Evolutionary conservation across 2,329 filamentous ascomycete species (phyloP).

Genomic region (Huntiella moniliformis): DNA sequence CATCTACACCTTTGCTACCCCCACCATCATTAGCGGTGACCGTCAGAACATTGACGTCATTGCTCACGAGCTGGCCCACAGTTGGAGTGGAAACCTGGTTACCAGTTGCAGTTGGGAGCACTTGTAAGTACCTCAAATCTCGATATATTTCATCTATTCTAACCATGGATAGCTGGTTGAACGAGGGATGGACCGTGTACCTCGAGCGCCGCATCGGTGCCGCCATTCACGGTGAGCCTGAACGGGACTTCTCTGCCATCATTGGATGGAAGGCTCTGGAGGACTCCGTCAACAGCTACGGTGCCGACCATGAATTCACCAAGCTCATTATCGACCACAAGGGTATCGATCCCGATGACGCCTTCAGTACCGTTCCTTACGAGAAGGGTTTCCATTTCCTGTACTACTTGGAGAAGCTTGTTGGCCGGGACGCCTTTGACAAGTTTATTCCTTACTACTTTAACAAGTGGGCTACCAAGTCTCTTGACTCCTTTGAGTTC

Average conservation of each 20-base stretch:
- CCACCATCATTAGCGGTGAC: conserved; percentile 80
- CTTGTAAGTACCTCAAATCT: conserved; percentile 30
- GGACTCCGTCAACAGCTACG: conserved; percentile 62
- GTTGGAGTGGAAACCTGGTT: conserved; percentile 80
- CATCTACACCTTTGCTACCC: conserved; percentile 86
- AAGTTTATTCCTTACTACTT: conserved; percentile 95
- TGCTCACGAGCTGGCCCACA: conserved; percentile 60
- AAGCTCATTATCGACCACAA: conserved; percentile 76
- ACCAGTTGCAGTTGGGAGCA: conserved; percentile 68
- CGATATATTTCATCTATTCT: not conserved
- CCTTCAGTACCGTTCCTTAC: conserved; percentile 82
- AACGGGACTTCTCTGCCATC: conserved; percentile 86
- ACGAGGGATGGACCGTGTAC: conserved; percentile 85
- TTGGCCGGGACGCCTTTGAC: conserved; percentile 78
- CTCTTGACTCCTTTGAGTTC: conserved; percentile 87
- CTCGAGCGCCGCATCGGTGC: conserved; percentile 71
- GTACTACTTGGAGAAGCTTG: conserved; percentile 70
- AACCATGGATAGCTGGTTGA: conserved; percentile 34
- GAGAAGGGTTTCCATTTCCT: conserved; percentile 95
- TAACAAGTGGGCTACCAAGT: conserved; percentile 63
- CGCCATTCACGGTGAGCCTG: conserved; percentile 59
- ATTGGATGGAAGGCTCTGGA: conserved; percentile 85
- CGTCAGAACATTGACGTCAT: conserved; percentile 90
- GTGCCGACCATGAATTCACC: conserved; percentile 77
- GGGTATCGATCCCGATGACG: conserved; percentile 85